Evolutionary conservation across 1,284 basidiomycete species (phyloP).

Genomic region (Coniferiporia sulphurascens): DNA sequence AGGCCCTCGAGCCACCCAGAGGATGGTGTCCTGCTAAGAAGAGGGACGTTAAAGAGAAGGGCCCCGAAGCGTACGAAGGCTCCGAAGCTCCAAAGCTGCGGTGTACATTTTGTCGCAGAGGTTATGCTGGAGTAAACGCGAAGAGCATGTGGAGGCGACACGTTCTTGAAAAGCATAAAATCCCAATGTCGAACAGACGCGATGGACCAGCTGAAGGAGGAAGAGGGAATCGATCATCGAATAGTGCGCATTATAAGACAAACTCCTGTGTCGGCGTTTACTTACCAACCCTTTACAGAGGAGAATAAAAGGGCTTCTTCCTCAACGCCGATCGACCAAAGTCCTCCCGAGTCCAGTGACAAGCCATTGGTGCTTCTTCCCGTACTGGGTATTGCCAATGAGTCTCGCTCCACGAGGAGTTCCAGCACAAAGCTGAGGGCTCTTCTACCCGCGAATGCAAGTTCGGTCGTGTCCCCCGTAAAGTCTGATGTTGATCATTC

Average conservation of each 20-base stretch:
- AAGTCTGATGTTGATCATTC: not conserved
- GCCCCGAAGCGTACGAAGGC: not conserved
- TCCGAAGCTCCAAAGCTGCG: constrained; percentile 63
- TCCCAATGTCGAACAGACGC: constrained; percentile 77
- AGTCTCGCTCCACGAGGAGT: not conserved
- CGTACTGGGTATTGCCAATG: not conserved
- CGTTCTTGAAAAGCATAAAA: constrained; percentile 81
- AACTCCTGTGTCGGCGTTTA: not conserved
- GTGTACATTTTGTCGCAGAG: constrained; percentile 76
- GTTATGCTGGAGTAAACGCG: constrained; percentile 76
- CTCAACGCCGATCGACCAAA: not conserved
- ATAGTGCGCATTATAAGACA: constrained; percentile 41
- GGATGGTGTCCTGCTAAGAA: constrained; percentile 78
- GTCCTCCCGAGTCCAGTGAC: not conserved
- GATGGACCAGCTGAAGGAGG: constrained; percentile 59
- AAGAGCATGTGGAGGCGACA: constrained; percentile 85
- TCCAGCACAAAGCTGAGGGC: not conserved
- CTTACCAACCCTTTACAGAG: constrained; percentile 6
- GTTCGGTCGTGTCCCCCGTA: not conserved
- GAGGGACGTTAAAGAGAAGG: constrained; percentile 59
- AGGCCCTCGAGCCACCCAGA: constrained; percentile 69
- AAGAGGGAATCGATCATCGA: constrained; percentile 42
- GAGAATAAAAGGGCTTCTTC: constrained; percentile 10
- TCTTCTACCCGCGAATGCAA: not conserved
- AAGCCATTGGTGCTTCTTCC: not conserved